These are phyloP conservation scores for Starmerella bombicola DNA, from an alignment of 805 yeast genomes.

Conservation along the genomic window DNA sequence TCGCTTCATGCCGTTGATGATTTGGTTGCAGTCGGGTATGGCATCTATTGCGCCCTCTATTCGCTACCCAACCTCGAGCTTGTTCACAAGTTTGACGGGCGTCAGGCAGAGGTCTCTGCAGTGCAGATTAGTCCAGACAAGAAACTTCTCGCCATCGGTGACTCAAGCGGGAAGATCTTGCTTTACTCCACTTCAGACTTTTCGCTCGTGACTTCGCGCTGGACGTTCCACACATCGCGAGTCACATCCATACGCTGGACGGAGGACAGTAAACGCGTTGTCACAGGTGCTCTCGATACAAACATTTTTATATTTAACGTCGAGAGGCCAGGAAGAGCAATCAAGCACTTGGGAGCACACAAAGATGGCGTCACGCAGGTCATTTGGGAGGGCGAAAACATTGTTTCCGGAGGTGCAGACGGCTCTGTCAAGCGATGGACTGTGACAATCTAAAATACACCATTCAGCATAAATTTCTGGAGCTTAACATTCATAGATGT, in stretches of 20 bases:
- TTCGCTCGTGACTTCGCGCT: conserved; percentile 58
- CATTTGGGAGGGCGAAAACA: conserved; percentile 45
- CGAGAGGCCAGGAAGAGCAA: conserved; percentile 59
- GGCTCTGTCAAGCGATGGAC: conserved; percentile 69
- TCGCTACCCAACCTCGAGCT: conserved; percentile 26
- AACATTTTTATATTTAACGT: conserved; percentile 70
- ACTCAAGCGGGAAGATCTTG: conserved; percentile 72
- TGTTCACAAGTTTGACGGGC: conserved; percentile 32
- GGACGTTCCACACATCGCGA: conserved; percentile 89
- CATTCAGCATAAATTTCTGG: too few relatives aligned
- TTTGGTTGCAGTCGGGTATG: conserved; percentile 41
- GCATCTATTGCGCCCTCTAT: conserved; percentile 35
- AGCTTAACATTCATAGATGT: too few relatives aligned
- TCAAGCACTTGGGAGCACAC: conserved; percentile 68
- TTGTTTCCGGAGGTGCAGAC: conserved; percentile 70
- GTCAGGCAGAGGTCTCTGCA: conserved; percentile 51
- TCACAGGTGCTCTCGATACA: conserved; percentile 75
- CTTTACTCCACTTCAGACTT: conserved; percentile 47
- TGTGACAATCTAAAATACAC: too few relatives aligned
- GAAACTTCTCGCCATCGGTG: conserved; percentile 68
- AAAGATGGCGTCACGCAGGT: conserved; percentile 75
- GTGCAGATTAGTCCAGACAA: conserved; percentile 62
- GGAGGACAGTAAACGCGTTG: conserved; percentile 54
- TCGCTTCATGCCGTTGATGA: conserved; percentile 30
- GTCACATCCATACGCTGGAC: conserved; percentile 74